These are phyloP conservation scores for Geopyxis carbonaria DNA, from an alignment of 495 filamentous ascomycete genomes.

Conservation along the genomic window DNA sequence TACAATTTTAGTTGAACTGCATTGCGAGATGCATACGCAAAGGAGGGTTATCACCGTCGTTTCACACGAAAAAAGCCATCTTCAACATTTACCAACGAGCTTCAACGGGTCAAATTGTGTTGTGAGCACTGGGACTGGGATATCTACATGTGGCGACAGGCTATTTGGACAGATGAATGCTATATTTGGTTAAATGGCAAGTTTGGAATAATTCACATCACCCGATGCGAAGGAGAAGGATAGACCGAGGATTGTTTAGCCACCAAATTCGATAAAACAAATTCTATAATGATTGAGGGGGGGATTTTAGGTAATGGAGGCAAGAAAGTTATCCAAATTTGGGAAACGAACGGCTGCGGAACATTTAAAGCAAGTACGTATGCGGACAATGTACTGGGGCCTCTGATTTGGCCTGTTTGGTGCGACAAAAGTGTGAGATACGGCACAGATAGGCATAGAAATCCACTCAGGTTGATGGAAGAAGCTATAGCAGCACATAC, in stretches of 20 bases:
- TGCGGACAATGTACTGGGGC: constrained; percentile 1
- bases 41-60: background rate
- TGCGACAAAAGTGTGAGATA: background rate
- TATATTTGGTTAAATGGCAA: constrained; percentile 3
- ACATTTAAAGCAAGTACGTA: constrained; percentile 5
- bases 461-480: constrained; percentile 4
- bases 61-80: background rate
- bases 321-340: constrained; percentile 1
- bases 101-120: background rate
- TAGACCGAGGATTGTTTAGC: constrained; percentile 4
- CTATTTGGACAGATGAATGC: constrained; percentile 7
- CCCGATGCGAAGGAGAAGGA: background rate
- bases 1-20: too few relatives aligned
- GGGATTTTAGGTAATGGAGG: background rate
- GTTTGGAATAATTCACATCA: background rate
- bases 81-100: background rate
- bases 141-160: background rate
- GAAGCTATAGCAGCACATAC: background rate
- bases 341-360: constrained; percentile 1
- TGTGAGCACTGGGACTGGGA: background rate
- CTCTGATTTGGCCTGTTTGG: constrained; percentile 11
- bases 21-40: too few relatives aligned
- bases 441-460: too few relatives aligned
- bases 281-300: constrained; percentile 8
- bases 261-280: constrained; percentile 2